Evolutionary conservation across 1,284 basidiomycete species (phyloP).

Genomic region (Trichosporon inkin): DNA sequence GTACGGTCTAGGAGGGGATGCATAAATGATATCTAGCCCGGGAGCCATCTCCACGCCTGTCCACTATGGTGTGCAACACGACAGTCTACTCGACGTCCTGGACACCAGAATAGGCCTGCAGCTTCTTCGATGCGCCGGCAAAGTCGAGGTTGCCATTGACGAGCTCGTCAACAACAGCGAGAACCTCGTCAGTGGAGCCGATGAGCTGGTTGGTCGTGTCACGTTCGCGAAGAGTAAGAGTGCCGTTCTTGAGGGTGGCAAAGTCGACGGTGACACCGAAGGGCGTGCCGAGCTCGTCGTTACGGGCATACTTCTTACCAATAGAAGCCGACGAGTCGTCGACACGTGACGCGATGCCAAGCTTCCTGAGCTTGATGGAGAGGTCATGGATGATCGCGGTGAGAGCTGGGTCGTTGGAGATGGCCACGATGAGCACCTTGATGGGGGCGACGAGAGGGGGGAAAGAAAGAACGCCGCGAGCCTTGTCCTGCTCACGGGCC

Average conservation of each 20-base stretch:
- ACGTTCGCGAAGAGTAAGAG: constrained; percentile 87
- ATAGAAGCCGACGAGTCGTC: constrained; percentile 95
- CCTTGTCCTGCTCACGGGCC: constrained; percentile 84
- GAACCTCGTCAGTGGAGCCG: constrained; percentile 86
- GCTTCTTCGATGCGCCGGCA: constrained; percentile 66
- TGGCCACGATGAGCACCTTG: constrained; percentile 93
- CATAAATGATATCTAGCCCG: no score
- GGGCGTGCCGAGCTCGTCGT: constrained; percentile 97
- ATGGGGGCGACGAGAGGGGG: constrained; percentile 89
- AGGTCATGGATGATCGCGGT: constrained; percentile 80
- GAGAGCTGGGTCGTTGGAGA: constrained; percentile 83
- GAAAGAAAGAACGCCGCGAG: constrained; percentile 83
- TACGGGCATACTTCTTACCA: constrained; percentile 93
- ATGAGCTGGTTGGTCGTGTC: constrained; percentile 93
- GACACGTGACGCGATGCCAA: constrained; percentile 84
- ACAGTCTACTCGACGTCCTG: constrained; percentile 64
- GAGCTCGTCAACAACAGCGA: constrained; percentile 70
- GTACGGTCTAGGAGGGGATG: no score
- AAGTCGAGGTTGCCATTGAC: constrained; percentile 71
- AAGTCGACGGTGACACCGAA: constrained; percentile 97
- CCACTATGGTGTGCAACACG: no score
- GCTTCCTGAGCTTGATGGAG: constrained; percentile 77
- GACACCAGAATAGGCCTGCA: constrained; percentile 82
- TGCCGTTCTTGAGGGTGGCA: constrained; percentile 81
- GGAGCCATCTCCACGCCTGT: no score